A percentile compares a stretch with the other conserved stretches of the same genome.
Conservation (phyloP, 2,329 filamentous ascomycete species). For the Fusarium palustre region DNA sequence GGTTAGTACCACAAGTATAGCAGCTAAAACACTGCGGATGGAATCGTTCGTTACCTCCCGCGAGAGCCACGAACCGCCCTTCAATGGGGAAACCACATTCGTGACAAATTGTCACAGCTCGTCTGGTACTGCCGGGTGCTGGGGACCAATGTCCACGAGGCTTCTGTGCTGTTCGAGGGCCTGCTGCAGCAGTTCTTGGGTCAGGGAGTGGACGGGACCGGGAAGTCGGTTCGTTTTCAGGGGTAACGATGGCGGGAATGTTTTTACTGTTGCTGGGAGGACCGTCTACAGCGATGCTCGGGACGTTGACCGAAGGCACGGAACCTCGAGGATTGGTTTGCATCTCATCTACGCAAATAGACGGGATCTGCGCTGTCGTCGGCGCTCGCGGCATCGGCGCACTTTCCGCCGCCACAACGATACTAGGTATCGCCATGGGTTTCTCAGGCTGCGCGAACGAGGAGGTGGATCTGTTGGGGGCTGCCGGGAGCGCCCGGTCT, state of each 20-base stretch:
- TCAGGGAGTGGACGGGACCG: conserved; percentile 57
- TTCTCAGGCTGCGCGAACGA: conserved; percentile 48
- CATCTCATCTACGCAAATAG: conserved; percentile 52
- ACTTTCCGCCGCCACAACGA: conserved; percentile 65
- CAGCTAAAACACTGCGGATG: conserved; percentile 95
- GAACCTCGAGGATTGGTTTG: conserved; percentile 40
- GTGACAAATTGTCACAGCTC: conserved; percentile 80
- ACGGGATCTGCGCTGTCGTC: conserved; percentile 50
- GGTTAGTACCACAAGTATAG: conserved; percentile 84
- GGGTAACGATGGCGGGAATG: conserved; percentile 60
- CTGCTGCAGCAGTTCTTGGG: conserved; percentile 53
- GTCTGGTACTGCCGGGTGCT: conserved; percentile 58
- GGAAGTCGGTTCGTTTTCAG: conserved; percentile 54
- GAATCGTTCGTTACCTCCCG: conserved; percentile 79
- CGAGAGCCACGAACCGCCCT: conserved; percentile 88
- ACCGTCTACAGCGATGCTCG: conserved; percentile 61
- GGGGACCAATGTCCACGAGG: conserved; percentile 70
- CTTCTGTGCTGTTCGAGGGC: conserved; percentile 54
- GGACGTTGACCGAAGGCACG: conserved; percentile 58
- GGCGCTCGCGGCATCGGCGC: conserved; percentile 48
- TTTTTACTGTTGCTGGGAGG: conserved; percentile 45
- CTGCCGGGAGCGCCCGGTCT: conserved; percentile 54
- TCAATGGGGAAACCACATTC: conserved; percentile 87
- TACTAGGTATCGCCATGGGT: conserved; percentile 63
- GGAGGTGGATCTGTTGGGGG: conserved; percentile 40